Percentiles rank a stretch among this genome's conserved stretches.
Evolutionary conservation across 495 filamentous ascomycete genomes (phyloP).

Genomic region (Xylaria curta): DNA sequence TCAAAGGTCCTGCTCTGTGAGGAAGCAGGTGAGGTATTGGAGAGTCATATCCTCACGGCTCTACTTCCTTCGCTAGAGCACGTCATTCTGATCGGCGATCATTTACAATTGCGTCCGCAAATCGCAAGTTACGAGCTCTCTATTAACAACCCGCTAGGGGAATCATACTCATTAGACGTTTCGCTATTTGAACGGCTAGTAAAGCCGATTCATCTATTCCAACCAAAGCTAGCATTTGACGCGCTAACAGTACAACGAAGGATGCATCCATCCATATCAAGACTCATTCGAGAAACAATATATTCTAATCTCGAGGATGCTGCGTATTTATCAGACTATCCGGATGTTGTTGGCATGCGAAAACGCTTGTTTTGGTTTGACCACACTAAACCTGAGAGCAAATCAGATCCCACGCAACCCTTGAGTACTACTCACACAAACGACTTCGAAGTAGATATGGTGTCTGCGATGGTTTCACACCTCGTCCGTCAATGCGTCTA

Average conservation of each 20-base stretch:
- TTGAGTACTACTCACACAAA: constrained; percentile 64
- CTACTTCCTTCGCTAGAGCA: constrained; percentile 74
- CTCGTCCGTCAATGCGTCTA: constrained; percentile 69
- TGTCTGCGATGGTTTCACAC: constrained; percentile 66
- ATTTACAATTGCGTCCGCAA: constrained; percentile 73
- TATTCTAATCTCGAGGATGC: constrained; percentile 66
- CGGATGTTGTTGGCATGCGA: constrained; percentile 65
- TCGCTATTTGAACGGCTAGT: constrained; percentile 75
- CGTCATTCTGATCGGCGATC: constrained; percentile 77
- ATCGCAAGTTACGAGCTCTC: constrained; percentile 68
- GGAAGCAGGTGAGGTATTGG: constrained; percentile 78
- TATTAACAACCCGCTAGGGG: constrained; percentile 58
- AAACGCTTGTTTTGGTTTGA: constrained; percentile 73
- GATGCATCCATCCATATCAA: constrained; percentile 76
- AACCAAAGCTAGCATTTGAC: constrained; percentile 58
- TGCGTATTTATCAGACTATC: constrained; percentile 55
- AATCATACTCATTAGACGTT: constrained; percentile 66
- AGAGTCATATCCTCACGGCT: constrained; percentile 70
- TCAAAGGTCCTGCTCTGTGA: constrained; percentile 75
- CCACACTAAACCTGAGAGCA: constrained; percentile 60
- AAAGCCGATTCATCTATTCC: constrained; percentile 41
- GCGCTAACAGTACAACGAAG: constrained; percentile 70
- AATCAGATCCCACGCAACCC: constrained; percentile 41
- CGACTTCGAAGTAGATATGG: constrained; percentile 66
- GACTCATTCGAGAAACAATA: constrained; percentile 60